Evolutionary conservation across 306 rosid species (phyloP).

Genomic region (Trifolium fragiferum): DNA sequence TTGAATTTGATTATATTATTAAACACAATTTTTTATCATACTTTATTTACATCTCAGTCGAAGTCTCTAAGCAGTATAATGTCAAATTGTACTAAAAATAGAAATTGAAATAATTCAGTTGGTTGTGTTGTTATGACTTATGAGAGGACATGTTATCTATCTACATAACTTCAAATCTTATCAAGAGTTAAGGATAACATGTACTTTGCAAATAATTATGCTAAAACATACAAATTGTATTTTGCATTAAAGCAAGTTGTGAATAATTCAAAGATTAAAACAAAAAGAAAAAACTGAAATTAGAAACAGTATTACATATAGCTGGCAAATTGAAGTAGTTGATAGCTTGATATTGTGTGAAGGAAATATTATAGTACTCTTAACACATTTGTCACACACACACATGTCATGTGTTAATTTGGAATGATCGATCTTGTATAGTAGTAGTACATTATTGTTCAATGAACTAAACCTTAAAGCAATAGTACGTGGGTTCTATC

Average conservation of each 20-base stretch:
- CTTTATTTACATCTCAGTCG: too few relatives aligned
- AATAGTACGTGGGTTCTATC: constrained; percentile 22
- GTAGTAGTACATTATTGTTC: not conserved
- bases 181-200: not conserved
- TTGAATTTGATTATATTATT: too few relatives aligned
- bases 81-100: not conserved
- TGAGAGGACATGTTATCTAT: constrained; percentile 5
- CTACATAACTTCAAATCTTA: too few relatives aligned
- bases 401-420: constrained; percentile 37
- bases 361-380: not conserved
- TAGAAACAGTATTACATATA: constrained; percentile 12
- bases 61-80: too few relatives aligned
- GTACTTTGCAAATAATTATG: not conserved
- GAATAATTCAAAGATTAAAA: not conserved
- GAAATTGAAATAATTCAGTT: constrained; percentile 1
- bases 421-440: constrained; percentile 34
- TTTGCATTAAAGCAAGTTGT: constrained; percentile 2
- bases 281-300: not conserved
- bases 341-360: not conserved
- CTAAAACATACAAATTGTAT: constrained; percentile 4
- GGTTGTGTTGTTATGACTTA: constrained; percentile 17
- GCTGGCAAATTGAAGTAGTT: constrained; percentile 1
- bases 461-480: constrained; percentile 28
- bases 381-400: not conserved
- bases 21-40: too few relatives aligned